These are phyloP conservation scores for Tremella yokohamensis DNA, from an alignment of 768 basidiomycete genomes.

Conservation along the genomic window DNA sequence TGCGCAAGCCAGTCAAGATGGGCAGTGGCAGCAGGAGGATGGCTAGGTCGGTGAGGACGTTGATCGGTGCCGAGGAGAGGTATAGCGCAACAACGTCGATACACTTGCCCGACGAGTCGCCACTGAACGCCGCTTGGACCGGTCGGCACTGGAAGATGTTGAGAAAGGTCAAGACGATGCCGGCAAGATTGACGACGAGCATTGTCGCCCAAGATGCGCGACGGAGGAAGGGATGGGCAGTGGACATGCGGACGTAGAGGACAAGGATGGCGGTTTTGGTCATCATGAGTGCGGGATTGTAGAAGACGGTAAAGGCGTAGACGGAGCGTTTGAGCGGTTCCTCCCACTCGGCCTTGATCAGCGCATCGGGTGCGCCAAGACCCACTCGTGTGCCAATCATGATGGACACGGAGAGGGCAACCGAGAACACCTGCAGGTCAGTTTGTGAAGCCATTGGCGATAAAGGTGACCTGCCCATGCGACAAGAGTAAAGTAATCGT, in stretches of 20 bases:
- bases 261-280: constrained; percentile 47
- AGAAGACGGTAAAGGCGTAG: constrained; percentile 46
- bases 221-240: constrained; percentile 37
- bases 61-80: constrained; percentile 46
- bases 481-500: constrained; percentile 38
- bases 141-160: constrained; percentile 48
- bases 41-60: constrained; percentile 47
- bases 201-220: constrained; percentile 35
- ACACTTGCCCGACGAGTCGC: constrained; percentile 22
- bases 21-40: constrained; percentile 47
- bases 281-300: constrained; percentile 46
- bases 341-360: constrained; percentile 11
- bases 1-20: constrained; percentile 44
- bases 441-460: not conserved
- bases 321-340: constrained; percentile 14
- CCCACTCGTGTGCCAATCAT: constrained; percentile 33
- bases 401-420: constrained; percentile 23
- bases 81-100: constrained; percentile 46
- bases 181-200: constrained; percentile 39
- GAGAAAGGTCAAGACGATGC: constrained; percentile 46
- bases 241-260: constrained; percentile 44
- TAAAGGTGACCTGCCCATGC: constrained; percentile 38
- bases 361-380: constrained; percentile 29
- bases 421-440: constrained; percentile 22
- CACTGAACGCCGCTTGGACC: constrained; percentile 33